phyloP scores from a whole-genome alignment of 306 rosid genomes.

The Vachellia collinsii region DNA sequence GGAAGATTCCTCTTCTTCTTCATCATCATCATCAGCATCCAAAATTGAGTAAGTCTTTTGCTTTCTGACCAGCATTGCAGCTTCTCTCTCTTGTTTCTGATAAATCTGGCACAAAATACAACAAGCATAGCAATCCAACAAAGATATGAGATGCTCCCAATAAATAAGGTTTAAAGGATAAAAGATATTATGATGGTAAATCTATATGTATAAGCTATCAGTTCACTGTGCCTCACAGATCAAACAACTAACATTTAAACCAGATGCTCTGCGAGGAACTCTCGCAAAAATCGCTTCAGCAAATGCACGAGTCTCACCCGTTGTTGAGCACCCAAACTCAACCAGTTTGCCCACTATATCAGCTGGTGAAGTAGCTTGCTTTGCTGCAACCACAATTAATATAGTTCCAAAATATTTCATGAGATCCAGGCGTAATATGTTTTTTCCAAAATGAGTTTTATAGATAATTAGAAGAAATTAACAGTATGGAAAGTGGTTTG shows the following conservation, averaged over 20 bases:
- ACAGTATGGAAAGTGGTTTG: background rate
- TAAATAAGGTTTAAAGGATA: background rate
- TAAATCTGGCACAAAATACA: conserved; percentile 58
- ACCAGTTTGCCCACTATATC: conserved; percentile 64
- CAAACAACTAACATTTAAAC: conserved; percentile 61
- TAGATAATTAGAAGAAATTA: conserved; percentile 13
- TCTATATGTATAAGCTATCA: background rate
- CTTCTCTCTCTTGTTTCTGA: conserved; percentile 88
- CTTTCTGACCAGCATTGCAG: conserved; percentile 72
- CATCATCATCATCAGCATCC: conserved; percentile 69
- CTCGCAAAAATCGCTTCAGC: conserved; percentile 69
- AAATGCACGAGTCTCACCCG: conserved; percentile 61
- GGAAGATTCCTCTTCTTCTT: conserved; percentile 44
- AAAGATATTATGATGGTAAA: conserved; percentile 7
- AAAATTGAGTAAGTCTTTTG: conserved; percentile 74
- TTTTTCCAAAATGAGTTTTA: conserved; percentile 27
- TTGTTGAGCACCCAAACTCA: conserved; percentile 61
- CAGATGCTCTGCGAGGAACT: conserved; percentile 66
- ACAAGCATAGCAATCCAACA: conserved; percentile 22
- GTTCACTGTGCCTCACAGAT: conserved; percentile 13
- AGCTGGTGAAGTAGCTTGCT: conserved; percentile 74
- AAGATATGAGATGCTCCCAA: conserved; percentile 2
- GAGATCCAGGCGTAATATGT: background rate
- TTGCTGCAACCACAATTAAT: conserved; percentile 57
- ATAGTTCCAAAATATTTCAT: conserved; percentile 24